These are phyloP conservation scores for Leccinum holopus DNA, from an alignment of 1,284 basidiomycete genomes.

Conservation along the genomic window DNA sequence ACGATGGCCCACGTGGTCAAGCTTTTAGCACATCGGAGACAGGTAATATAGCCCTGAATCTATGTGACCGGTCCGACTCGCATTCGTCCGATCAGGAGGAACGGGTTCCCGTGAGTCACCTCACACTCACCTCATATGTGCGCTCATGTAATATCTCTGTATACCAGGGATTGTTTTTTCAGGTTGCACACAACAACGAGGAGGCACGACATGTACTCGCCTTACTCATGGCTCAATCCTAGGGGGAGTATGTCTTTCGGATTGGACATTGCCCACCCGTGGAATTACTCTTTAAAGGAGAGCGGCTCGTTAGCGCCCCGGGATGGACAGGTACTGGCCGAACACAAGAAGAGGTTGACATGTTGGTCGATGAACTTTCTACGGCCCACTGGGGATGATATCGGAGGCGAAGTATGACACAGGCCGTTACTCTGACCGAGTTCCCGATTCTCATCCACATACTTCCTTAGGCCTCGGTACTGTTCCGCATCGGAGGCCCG, in stretches of 20 bases:
- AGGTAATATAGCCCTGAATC: not conserved
- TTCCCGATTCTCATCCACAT: conserved; percentile 1
- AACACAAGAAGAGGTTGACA: conserved; percentile 51
- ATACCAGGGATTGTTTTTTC: conserved; percentile 35
- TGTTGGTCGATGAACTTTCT: conserved; percentile 36
- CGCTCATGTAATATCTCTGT: conserved; percentile 3
- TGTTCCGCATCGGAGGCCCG: conserved; percentile 47
- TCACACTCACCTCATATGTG: not conserved
- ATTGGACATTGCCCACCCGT: conserved; percentile 64
- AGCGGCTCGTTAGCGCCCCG: conserved; percentile 41
- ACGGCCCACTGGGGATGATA: conserved; percentile 47
- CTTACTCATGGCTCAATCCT: conserved; percentile 59
- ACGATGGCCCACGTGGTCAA: conserved; percentile 33
- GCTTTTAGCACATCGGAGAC: conserved; percentile 1
- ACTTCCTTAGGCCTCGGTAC: conserved; percentile 48
- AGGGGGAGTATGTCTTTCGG: conserved; percentile 70
- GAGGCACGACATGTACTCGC: conserved; percentile 61
- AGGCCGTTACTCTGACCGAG: not conserved
- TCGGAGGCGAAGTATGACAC: conserved; percentile 68
- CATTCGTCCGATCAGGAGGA: conserved; percentile 53
- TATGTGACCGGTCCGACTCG: conserved; percentile 5
- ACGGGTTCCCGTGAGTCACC: conserved; percentile 55
- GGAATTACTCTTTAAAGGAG: conserved; percentile 51
- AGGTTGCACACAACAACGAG: conserved; percentile 42
- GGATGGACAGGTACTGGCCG: conserved; percentile 56